Evolutionary conservation across 202 grass and related monocot genomes (phyloP).

Genomic region (Panicum virgatum): DNA sequence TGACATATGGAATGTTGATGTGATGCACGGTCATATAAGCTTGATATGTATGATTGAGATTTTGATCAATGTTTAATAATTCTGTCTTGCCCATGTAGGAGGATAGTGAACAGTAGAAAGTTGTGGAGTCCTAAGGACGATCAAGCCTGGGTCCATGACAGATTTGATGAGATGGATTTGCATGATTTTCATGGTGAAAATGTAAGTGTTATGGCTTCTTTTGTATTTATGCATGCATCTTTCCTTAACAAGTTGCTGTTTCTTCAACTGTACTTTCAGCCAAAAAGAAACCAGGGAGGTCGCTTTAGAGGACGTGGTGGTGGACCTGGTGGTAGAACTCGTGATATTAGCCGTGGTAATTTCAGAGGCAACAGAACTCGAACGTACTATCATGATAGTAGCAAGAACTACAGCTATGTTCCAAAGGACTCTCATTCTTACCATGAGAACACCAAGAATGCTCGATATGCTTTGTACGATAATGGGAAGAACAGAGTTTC

Average conservation of each 20-base stretch:
- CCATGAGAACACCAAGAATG: slow-evolving; percentile 47
- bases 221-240: slow-evolving; percentile 20
- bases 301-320: slow-evolving; percentile 56
- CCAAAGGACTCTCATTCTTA: slow-evolving; percentile 43
- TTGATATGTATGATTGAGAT: slow-evolving; percentile 1
- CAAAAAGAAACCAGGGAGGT: slow-evolving; percentile 58
- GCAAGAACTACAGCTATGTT: slow-evolving; percentile 54
- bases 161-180: slow-evolving; percentile 87
- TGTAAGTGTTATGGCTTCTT: slow-evolving; percentile 50
- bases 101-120: slow-evolving; percentile 40
- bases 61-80: slow-evolving; percentile 17
- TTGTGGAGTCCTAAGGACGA: slow-evolving; percentile 87
- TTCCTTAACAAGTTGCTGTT: slow-evolving; percentile 21
- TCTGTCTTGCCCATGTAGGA: slow-evolving; percentile 53
- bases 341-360: slow-evolving; percentile 47
- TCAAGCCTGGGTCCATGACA: slow-evolving; percentile 86
- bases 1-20: not conserved
- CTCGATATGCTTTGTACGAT: not conserved
- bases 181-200: slow-evolving; percentile 57
- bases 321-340: slow-evolving; percentile 45
- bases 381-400: slow-evolving; percentile 54
- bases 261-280: slow-evolving; percentile 44
- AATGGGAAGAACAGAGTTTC: slow-evolving; percentile 40
- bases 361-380: slow-evolving; percentile 53
- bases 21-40: not conserved